Conservation (phyloP, 352 stramenopile genomes). For the Phytophthora europaea region DNA sequence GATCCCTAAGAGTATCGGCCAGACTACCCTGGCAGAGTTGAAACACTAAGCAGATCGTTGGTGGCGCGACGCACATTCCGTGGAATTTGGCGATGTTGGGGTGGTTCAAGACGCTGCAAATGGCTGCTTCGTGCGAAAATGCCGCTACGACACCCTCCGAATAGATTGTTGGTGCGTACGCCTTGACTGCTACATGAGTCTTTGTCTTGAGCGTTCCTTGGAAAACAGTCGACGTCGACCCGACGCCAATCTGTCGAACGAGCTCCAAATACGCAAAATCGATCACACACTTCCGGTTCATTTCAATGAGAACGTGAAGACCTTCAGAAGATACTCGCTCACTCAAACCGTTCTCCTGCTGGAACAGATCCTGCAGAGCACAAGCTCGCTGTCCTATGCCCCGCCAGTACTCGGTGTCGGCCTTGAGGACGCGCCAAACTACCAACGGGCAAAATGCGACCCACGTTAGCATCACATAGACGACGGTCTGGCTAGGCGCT, state of each 20-base stretch:
- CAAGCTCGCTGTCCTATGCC: conserved; percentile 46
- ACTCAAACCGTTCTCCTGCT: conserved; percentile 36
- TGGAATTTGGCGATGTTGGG: conserved; percentile 58
- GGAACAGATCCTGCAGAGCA: conserved; percentile 41
- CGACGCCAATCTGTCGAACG: conserved; percentile 40
- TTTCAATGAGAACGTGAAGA: conserved; percentile 61
- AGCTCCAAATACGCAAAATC: conserved; percentile 65
- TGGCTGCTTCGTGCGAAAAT: conserved; percentile 56
- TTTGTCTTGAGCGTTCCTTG: conserved; percentile 48
- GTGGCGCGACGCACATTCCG: conserved; percentile 51
- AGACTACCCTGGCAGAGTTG: conserved; percentile 49
- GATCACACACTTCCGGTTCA: conserved; percentile 64
- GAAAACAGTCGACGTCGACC: conserved; percentile 41
- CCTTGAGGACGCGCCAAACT: conserved; percentile 55
- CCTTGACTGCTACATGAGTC: conserved; percentile 55
- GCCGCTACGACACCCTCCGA: conserved; percentile 42
- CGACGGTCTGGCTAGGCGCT: conserved; percentile 1
- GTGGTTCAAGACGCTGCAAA: conserved; percentile 46
- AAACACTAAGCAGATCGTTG: conserved; percentile 55
- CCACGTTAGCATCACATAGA: conserved; percentile 31
- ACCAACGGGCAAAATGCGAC: conserved; percentile 44
- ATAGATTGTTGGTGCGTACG: conserved; percentile 46
- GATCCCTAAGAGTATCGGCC: conserved; percentile 28
- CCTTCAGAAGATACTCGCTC: conserved; percentile 51
- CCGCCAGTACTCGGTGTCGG: conserved; percentile 61